Evolutionary conservation across 495 filamentous ascomycete species (phyloP), one percentile per base, ranked within the genome.

Genomic region (Penicillium psychrofluorescens): DNA sequence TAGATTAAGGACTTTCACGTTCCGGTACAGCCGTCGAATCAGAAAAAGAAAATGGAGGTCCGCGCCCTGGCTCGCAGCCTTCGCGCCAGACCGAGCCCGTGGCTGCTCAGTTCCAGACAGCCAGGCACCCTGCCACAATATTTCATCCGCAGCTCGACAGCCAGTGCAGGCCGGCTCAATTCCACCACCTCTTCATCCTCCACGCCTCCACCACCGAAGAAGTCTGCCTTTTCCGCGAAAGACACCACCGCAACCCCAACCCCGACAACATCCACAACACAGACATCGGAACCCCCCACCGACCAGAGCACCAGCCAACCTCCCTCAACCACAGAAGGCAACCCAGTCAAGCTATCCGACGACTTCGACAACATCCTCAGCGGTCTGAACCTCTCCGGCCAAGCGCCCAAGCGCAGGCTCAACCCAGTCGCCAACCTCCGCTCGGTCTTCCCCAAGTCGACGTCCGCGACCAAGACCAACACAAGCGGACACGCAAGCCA

Each of bases 331-430:
- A 30, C 31, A 38, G 22, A 37, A 10, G 14, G 41, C 36, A 30
- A 46, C 15, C 39, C 38, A 33, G 29, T 36, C 42, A 35, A 42
- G 27, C 33, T 28, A 40, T 33, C 45, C 49, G 51, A 53, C 28
- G 57, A 64, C 51, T 64, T 68, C 49, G 61, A 70, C 53, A 48
- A 59, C 27, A 65, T 70, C 56, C 61, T 70, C 44, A 56, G 55
- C 47, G 57, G 59, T 30, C 62, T 69, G 35, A 57, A 57, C 44
- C 50, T 73, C 53, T 69, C 44, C 58, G 57, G 37, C 43, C 55
- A 43, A 40, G 29, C 11, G 40, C 31, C 48, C 45, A 32, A 41
- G 13, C 22, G 46, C 45, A 36, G 28, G 36, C 15, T 34, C 44
- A 11, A 34, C 33, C 29, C 40, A 40, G 16, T 31, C 43, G 42